Evolutionary conservation across 176 grass and related monocot species (phyloP), one percentile per base, ranked within the genome.

Genomic region (Aegilops speltoides): DNA sequence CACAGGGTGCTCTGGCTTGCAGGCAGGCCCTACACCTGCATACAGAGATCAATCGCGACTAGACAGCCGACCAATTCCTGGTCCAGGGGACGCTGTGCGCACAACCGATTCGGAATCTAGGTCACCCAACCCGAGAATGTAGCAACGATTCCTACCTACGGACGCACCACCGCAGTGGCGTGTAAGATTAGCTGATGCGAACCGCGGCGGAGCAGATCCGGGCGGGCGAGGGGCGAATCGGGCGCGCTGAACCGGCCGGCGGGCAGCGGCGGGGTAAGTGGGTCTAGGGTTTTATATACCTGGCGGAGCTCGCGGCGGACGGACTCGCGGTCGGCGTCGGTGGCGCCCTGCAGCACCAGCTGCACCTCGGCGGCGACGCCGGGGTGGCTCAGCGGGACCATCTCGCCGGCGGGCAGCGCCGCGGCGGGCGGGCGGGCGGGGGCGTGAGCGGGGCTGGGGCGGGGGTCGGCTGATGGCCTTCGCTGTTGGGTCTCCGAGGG

Each of bases 271-370:
- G 29, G 15, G 31, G 31, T 2, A 3, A 1, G 63, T 11, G 26
- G 84, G 64, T 60, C 33, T 40, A 71, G 76, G 50, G 52, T 78
- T 80, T 80, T 54, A 17, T 23, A 37, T 81, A 87, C 85, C 85
- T 87, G 78, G 28, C 67, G 73, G 78, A 87, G 67, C 64, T 86
- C 84, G 38, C 56, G 85, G 56, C 56, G 67, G 28, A 73, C 73
- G 78, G 85, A 87, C 7, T 81, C 38, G 54, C 41, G 87, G 86
- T 85, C 92, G 85, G 88, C 76, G n/a, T 92, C 83, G 38, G 82
- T 87, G 41, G 87, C 82, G 71, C 38, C 75, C 41, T 92, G 89
- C 32, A 97, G 68, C 85, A 94, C 86, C 10, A 94, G 76, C 25
- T 83, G 92, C 64, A 94, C 88, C 82, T 92, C 87, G 7, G 83